Evolutionary conservation across 2,329 filamentous ascomycete species (phyloP).

Genomic region (Arthrobotrys megalospora): DNA sequence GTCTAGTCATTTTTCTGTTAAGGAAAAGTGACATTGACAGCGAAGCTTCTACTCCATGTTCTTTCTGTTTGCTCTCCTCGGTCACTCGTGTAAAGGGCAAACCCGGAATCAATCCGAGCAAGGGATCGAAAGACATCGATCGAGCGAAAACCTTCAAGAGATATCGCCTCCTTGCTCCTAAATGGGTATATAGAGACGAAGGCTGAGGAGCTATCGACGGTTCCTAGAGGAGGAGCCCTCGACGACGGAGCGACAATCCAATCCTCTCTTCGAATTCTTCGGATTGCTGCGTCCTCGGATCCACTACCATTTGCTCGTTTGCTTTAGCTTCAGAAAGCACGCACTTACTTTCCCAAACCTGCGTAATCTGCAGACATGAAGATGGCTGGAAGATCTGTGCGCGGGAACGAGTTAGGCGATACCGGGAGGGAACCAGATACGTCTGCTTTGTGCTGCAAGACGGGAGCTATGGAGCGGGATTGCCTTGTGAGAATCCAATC

Average conservation of each 20-base stretch:
- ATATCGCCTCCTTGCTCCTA: conserved; percentile 51
- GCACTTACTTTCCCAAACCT: conserved; percentile 39
- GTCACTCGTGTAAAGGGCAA: conserved; percentile 51
- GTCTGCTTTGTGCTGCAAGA: conserved; percentile 49
- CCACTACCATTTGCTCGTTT: conserved; percentile 58
- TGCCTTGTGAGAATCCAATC: conserved; percentile 30
- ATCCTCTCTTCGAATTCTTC: conserved; percentile 24
- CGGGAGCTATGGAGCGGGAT: conserved; percentile 58
- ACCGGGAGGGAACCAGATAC: conserved; percentile 52
- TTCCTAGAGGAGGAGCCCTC: conserved; percentile 40
- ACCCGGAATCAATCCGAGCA: conserved; percentile 50
- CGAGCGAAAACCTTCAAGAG: conserved; percentile 26
- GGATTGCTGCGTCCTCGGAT: conserved; percentile 54
- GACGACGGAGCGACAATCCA: conserved; percentile 29
- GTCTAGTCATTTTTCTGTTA: conserved; percentile 46
- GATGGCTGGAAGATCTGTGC: conserved; percentile 30
- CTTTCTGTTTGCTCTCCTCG: conserved; percentile 37
- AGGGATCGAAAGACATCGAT: conserved; percentile 35
- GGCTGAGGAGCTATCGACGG: conserved; percentile 56
- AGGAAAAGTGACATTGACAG: conserved; percentile 58
- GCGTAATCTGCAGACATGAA: conserved; percentile 47
- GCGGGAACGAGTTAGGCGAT: conserved; percentile 53
- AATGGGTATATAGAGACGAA: conserved; percentile 59
- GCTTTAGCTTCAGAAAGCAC: conserved; percentile 41
- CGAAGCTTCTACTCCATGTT: conserved; percentile 43